Conservation (phyloP, 192 early-diverging fungal species). For the Gigaspora rosea region DNA sequence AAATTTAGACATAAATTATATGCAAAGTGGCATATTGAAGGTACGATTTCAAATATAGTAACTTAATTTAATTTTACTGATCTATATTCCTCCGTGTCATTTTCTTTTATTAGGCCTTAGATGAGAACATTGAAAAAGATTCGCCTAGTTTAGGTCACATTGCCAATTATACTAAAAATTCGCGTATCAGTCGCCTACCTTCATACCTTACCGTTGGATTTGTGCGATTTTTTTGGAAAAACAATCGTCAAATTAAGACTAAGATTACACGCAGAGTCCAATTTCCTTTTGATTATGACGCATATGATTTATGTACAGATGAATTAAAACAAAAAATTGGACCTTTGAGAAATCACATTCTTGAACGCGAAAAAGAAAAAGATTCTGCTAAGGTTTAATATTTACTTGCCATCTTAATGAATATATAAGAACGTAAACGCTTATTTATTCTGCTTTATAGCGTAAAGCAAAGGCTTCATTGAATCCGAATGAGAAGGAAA, state of each 20-base stretch:
- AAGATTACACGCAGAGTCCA: conserved; percentile 97
- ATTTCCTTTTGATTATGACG: conserved; percentile 92
- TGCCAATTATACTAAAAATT: conserved; percentile 76
- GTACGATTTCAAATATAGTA: conserved; percentile 34
- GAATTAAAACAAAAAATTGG: conserved; percentile 78
- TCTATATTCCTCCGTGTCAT: background rate
- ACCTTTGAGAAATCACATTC: conserved; percentile 62
- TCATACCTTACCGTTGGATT: conserved; percentile 88
- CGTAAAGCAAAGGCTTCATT: conserved; percentile 34
- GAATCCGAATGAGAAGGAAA: background rate
- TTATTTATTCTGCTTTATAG: conserved; percentile 16
- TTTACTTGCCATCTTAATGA: background rate
- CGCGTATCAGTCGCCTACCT: conserved; percentile 82
- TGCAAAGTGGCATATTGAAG: conserved; percentile 67
- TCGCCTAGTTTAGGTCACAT: conserved; percentile 78
- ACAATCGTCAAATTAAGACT: conserved; percentile 71
- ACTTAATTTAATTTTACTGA: background rate
- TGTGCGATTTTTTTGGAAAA: conserved; percentile 96
- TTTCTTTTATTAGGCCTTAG: conserved; percentile 56
- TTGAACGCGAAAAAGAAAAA: conserved; percentile 72
- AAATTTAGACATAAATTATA: conserved; percentile 68
- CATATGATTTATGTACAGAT: conserved; percentile 80
- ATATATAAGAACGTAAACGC: background rate
- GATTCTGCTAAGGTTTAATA: conserved; percentile 48
- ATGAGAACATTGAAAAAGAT: conserved; percentile 87